Base-by-base conservation (phyloP, 225 moss, liverwort and hornwort genomes). In the Physcomitrellopsis africana region DNA sequence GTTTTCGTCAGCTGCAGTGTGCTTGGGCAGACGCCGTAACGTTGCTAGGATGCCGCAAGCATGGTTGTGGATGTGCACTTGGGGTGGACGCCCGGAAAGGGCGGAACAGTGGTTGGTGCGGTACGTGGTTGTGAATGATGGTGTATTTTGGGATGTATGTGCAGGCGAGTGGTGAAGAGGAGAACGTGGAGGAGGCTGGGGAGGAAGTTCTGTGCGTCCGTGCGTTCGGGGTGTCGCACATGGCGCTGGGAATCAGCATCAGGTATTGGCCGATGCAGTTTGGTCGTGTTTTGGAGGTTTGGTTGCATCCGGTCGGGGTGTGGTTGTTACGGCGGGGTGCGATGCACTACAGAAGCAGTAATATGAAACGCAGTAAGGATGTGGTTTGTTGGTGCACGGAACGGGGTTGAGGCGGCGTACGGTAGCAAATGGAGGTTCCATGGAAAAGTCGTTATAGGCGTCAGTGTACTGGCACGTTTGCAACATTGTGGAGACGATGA, bases 161-260 rank as follows among this genome's bases (percentile, higher is more conserved):
- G 72, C 72, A 89, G 86, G 64, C 72, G 51, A 72, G 45, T 61
- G 44, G 26, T 66, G 81, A 67, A 68, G 79, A 79, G 45, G 82
- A 65, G 37, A 76, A 77, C 43, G 69, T 67, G 54, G 86, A 71
- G 67, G 93, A 93, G 80, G 80, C 88, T 75, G 94, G 95, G 15
- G 95, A 95, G 74, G 99, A 99, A 84, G 90, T 92, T 69, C 66
- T 99, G 24, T 95, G 93, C 76, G 87, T 99, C 65, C 95, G 99
- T 79, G 99, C 95, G 69, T 99, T 95, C 83, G 95, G 95, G 55
- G 69, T 81, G 71, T 90, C 92, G 47, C 93, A 90, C 82, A 89
- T 95, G 89, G 86, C 93, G 22, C 93, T 99, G 69, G 93, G 95
- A 65, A 92, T 95, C 52, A 93, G 99, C 73, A 93, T 95, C 83